Base-by-base conservation (phyloP, 805 yeast species). In the Kazachstania viticola region DNA sequence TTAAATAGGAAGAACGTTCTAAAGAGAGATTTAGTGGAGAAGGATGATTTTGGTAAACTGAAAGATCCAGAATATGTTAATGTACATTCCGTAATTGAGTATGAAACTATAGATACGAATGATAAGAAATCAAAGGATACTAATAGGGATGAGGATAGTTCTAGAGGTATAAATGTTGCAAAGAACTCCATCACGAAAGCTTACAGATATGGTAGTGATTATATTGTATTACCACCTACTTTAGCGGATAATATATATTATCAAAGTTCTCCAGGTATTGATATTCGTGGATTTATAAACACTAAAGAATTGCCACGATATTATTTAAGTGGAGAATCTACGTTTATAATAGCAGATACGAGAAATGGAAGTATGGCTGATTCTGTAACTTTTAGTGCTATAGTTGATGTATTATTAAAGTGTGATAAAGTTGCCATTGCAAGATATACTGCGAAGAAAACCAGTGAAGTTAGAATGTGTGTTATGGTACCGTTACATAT, bases 141-240 rank as follows among this genome's bases (percentile, higher is more conserved):
- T 52, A 16, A 43, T 23, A 48, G 42, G 5, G 39, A 44, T 2
- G 47, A 49, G 11, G 40, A 36, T 12, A 35, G 31, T 2, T 47
- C 40, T 31, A 51, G 42, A 2, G 30, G 31, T 5, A 73, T 17
- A 55, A 60, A 4, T 16, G 49, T 51, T 1, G 36, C 46, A 11
- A 52, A 52, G 24, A 57, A 59, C 1, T 64, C 64, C 5, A 60
- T 71, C 17, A 65, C 66, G 4, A 69, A 70, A 23, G 93, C 80
- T 1, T 82, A 71, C 49, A 68, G 70, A 39, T 84, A 75, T 45
- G 88, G 93, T 3, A 59, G 63, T 1, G 67, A 73, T 7, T 59
- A 69, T 11, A 65, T 75, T 3, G 71, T 74, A 1, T 46, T 80
- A 5, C 72, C 76, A 11, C 53, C 62, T 0, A 62, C 65, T 2